phyloP scores from a whole-genome alignment of 2,329 filamentous ascomycete genomes.

The Aspergillus flavus region DNA sequence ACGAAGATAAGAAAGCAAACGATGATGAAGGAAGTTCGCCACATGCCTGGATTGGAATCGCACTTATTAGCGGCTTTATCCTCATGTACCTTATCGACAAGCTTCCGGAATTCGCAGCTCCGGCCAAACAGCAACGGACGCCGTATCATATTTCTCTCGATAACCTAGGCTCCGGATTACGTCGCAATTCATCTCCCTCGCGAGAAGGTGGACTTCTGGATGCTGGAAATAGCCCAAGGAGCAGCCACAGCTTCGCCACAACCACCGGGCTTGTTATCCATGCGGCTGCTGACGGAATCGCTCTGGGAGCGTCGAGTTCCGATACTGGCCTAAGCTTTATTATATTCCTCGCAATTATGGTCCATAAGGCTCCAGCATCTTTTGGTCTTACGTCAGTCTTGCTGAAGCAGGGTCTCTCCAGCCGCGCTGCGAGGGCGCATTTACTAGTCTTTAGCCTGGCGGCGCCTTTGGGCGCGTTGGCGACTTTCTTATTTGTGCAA shows the following conservation, averaged over 20 bases:
- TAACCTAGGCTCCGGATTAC: slow-evolving; percentile 66
- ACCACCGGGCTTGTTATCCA: slow-evolving; percentile 96
- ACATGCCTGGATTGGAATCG: slow-evolving; percentile 81
- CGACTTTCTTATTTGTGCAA: slow-evolving; percentile 79
- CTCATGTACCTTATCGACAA: slow-evolving; percentile 97
- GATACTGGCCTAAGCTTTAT: slow-evolving; percentile 81
- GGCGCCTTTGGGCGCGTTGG: slow-evolving; percentile 80
- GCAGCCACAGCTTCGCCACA: slow-evolving; percentile 68
- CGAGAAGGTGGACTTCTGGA: slow-evolving; percentile 43
- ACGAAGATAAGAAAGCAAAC: slow-evolving; percentile 40
- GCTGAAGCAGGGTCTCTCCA: slow-evolving; percentile 87
- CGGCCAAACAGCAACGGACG: slow-evolving; percentile 64
- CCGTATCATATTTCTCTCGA: slow-evolving; percentile 88
- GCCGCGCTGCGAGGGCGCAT: slow-evolving; percentile 80
- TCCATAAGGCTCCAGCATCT: slow-evolving; percentile 94
- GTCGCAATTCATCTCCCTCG: slow-evolving; percentile 44
- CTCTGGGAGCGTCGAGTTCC: slow-evolving; percentile 86
- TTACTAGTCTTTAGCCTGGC: slow-evolving; percentile 89
- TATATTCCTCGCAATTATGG: slow-evolving; percentile 94
- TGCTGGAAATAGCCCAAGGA: slow-evolving; percentile 29
- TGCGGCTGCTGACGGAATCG: slow-evolving; percentile 91
- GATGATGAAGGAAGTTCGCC: slow-evolving; percentile 53
- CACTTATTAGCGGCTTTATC: slow-evolving; percentile 84
- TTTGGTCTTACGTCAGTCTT: slow-evolving; percentile 92
- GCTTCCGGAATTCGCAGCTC: slow-evolving; percentile 72